Conservation (phyloP, 2,329 filamentous ascomycete genomes). For the Exserohilum turcica region DNA sequence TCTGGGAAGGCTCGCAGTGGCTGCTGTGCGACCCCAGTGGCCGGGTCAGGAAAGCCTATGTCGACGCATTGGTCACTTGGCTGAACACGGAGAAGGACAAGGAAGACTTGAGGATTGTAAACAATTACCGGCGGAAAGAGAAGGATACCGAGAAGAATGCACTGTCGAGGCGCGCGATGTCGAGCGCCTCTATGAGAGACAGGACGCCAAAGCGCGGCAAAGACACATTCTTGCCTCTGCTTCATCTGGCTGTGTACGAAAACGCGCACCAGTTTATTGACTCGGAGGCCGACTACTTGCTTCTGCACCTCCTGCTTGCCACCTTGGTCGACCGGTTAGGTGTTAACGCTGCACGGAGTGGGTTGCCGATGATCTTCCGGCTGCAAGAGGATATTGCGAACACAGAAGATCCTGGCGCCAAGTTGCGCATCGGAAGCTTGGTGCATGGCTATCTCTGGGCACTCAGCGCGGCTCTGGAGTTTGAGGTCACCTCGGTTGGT, state of each 20-base stretch:
- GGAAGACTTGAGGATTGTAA: slow-evolving; percentile 66
- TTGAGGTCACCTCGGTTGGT: slow-evolving; percentile 72
- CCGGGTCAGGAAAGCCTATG: slow-evolving; percentile 81
- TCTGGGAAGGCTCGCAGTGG: slow-evolving; percentile 98
- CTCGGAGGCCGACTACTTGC: slow-evolving; percentile 73
- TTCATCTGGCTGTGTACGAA: slow-evolving; percentile 90
- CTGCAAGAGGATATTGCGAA: slow-evolving; percentile 82
- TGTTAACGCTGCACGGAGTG: slow-evolving; percentile 77
- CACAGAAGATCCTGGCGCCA: slow-evolving; percentile 68
- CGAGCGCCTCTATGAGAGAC: slow-evolving; percentile 68
- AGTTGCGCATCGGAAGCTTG: slow-evolving; percentile 80
- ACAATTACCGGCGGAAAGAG: slow-evolving; percentile 55
- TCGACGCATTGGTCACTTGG: slow-evolving; percentile 83
- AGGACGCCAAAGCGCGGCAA: slow-evolving; percentile 59
- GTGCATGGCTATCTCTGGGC: slow-evolving; percentile 90
- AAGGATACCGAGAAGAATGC: slow-evolving; percentile 52
- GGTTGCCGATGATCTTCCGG: slow-evolving; percentile 85
- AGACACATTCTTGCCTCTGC: slow-evolving; percentile 76
- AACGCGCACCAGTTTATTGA: slow-evolving; percentile 69
- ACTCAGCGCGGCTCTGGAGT: slow-evolving; percentile 75
- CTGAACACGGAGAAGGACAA: slow-evolving; percentile 76
- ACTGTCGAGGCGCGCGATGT: slow-evolving; percentile 67
- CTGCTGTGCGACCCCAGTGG: slow-evolving; percentile 79
- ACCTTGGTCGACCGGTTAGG: slow-evolving; percentile 78
- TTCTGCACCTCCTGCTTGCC: slow-evolving; percentile 77